Evolutionary conservation across 164 flowering plant genomes (phyloP), one percentile per base, ranked within the genome.

Genomic region (Piper longum): DNA sequence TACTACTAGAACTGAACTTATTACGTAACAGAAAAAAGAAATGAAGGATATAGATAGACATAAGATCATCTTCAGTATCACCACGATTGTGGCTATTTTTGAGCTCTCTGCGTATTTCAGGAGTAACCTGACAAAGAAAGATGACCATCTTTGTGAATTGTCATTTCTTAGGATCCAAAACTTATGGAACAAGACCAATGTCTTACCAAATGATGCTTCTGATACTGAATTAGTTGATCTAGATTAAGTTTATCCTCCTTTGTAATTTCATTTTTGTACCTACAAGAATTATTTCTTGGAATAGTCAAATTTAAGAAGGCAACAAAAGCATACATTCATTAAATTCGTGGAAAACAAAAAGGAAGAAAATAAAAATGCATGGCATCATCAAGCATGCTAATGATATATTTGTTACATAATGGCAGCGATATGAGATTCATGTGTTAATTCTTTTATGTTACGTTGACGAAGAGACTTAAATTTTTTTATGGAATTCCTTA

Each of bases 81-180:
- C 96, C 96, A 63, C 96, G 88, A 61, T 77, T 83, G 55, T 85
- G 86, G 75, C 98, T 86, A 62, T 77, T 76, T 62, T 78, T 78
- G 43, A 93, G 80, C 79, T 89, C 96, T 73, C 93, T 82, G 39
- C 63, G 67, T 62, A 93, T 88, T 81, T 89, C 98, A 60, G 90
- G 92, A 41, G 96, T 85, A 43, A 93, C 89, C 98, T 93, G 71
- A 70, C 78, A 7, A 60, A 60, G 65, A 44, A 4, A 62, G 26
- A 65, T 43, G 12, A 45, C 2, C 40, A n/a, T 40, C 41, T 40
- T 60, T 17, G 18, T 60, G 7, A 4, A 12, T 5, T 41, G 16
- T 13, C 16, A 41, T 36, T 36, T 57, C 36, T 14, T 5, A 48
- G 52, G 14, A 12, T 48, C 14, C 11, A 5, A 5, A 48, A 48